These are phyloP conservation scores for Leishmania tropica DNA, from an alignment of 208 protist species.

Conservation along the genomic window DNA sequence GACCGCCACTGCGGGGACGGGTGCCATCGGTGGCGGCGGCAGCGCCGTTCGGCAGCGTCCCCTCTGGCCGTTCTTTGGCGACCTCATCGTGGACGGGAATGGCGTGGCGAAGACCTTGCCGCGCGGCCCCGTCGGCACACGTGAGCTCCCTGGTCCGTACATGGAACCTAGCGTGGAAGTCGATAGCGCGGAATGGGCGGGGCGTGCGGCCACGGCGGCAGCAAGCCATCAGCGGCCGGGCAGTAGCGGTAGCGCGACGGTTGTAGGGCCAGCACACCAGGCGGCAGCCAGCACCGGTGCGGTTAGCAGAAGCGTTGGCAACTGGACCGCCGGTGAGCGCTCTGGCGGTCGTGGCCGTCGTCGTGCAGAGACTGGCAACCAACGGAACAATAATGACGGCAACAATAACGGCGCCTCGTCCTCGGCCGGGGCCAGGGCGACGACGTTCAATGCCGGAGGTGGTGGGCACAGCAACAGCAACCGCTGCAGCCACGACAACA, in stretches of 20 bases:
- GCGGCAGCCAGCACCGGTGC: background rate
- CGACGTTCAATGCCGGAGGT: background rate
- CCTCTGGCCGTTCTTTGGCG: slow-evolving; percentile 15
- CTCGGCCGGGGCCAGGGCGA: background rate
- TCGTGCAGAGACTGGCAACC: background rate
- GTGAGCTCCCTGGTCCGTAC: background rate
- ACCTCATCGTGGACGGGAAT: slow-evolving; percentile 3
- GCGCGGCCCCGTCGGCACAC: background rate
- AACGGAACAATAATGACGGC: background rate
- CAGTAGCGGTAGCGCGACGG: background rate
- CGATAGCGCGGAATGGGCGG: background rate
- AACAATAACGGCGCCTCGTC: slow-evolving; percentile 4
- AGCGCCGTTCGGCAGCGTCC: slow-evolving; percentile 2
- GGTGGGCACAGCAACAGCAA: background rate
- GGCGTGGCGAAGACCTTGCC: background rate
- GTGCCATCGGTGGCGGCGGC: background rate
- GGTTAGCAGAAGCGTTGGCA: background rate
- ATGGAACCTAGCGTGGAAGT: slow-evolving; percentile 4
- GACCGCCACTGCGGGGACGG: background rate
- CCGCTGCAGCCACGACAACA: slow-evolving; percentile 46
- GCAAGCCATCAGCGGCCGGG: background rate
- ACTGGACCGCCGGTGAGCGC: slow-evolving; percentile 2
- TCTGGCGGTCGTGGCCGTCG: slow-evolving; percentile 1
- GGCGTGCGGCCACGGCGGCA: background rate
- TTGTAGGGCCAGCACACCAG: background rate